These are phyloP conservation scores for Linaria vulgaris DNA, from an alignment of 257 asterid genomes.

Conservation along the genomic window DNA sequence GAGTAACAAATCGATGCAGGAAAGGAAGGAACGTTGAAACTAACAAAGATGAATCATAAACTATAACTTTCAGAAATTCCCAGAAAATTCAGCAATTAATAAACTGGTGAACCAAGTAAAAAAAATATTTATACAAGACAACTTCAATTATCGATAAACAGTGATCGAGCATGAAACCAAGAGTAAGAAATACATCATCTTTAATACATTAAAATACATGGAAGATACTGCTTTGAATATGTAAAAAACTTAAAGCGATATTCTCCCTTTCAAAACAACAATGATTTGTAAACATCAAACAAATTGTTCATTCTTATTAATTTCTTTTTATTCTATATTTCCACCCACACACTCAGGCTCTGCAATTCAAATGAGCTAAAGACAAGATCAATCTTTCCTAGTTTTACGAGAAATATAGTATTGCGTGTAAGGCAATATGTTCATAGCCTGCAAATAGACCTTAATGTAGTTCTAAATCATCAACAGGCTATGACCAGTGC, in stretches of 20 bases:
- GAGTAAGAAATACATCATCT: neutral
- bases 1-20: neutral
- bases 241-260: neutral
- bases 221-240: neutral
- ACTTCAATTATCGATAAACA: neutral
- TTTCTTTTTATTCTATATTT: neutral
- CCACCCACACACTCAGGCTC: conserved; percentile 1
- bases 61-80: neutral
- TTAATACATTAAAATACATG: neutral
- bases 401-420: too few species aligned
- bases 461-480: too few species aligned
- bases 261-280: neutral
- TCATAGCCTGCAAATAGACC: too few species aligned
- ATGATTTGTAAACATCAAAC: neutral
- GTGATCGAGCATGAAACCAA: neutral
- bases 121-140: neutral
- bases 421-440: too few species aligned
- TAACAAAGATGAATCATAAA: neutral
- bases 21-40: neutral
- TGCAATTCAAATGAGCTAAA: too few species aligned
- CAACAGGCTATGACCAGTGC: neutral
- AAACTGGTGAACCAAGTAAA: neutral
- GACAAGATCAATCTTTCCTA: too few species aligned
- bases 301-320: conserved; percentile 1
- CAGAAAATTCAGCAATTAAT: neutral